Conservation (phyloP, 108 stramenopile species). For the Cylindrotheca fusiformis region DNA sequence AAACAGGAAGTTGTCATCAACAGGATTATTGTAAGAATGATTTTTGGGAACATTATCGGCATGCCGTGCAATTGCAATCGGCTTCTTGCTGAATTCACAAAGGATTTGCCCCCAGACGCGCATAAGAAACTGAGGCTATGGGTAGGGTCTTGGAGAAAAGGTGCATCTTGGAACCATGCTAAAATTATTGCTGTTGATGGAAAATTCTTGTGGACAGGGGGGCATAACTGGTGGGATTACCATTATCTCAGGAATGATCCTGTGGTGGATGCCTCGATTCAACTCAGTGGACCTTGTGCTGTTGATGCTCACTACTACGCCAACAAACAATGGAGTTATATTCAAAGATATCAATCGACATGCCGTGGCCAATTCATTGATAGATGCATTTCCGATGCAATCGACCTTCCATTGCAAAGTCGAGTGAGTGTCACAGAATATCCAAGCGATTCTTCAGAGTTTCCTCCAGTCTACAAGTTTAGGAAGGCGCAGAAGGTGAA, state of each 20-base stretch:
- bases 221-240: constrained; percentile 60
- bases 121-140: constrained; percentile 45
- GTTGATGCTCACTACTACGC: constrained; percentile 55
- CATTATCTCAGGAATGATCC: constrained; percentile 50
- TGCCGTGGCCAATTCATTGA: constrained; percentile 47
- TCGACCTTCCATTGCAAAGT: constrained; percentile 29
- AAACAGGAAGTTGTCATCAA: constrained; percentile 1
- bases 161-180: constrained; percentile 61
- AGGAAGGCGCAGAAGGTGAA: constrained; percentile 5
- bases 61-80: constrained; percentile 54
- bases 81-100: constrained; percentile 40
- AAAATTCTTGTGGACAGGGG: constrained; percentile 54
- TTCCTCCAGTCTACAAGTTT: constrained; percentile 35
- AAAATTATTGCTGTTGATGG: constrained; percentile 71
- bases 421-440: constrained; percentile 48
- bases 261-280: constrained; percentile 53
- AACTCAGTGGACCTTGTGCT: constrained; percentile 49
- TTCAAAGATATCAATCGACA: constrained; percentile 48
- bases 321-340: constrained; percentile 56
- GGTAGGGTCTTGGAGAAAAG: constrained; percentile 65
- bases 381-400: constrained; percentile 38
- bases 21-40: constrained; percentile 48
- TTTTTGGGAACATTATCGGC: constrained; percentile 61
- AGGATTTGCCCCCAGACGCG: constrained; percentile 48
- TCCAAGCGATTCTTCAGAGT: constrained; percentile 23